These are phyloP conservation scores for Fusarium sp. DNA, from an alignment of 2,329 filamentous ascomycete genomes.

Conservation along the genomic window DNA sequence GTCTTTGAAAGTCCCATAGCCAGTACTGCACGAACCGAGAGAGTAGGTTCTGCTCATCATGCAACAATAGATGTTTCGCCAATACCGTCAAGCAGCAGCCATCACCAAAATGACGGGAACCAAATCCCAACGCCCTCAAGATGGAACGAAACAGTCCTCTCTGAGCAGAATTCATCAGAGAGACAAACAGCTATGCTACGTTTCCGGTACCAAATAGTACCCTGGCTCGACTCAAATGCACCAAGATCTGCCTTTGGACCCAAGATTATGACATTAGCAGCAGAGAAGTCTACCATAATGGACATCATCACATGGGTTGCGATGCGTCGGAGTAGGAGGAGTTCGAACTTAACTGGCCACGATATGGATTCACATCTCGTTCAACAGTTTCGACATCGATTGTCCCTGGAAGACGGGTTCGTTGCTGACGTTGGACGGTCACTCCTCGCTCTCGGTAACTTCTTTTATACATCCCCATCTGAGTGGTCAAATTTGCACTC, in stretches of 20 bases:
- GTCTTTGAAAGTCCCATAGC: background rate
- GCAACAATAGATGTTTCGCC: background rate
- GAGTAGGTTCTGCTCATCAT: background rate
- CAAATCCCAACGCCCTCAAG: slow-evolving; percentile 19
- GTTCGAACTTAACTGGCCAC: background rate
- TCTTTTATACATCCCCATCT: slow-evolving; percentile 19
- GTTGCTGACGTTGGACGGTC: slow-evolving; percentile 1
- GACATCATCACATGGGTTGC: slow-evolving; percentile 21
- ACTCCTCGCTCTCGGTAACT: slow-evolving; percentile 4
- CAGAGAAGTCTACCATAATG: slow-evolving; percentile 17
- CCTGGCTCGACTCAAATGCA: slow-evolving; percentile 34
- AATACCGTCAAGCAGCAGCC: background rate
- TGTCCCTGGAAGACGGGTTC: slow-evolving; percentile 6
- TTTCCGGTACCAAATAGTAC: slow-evolving; percentile 27
- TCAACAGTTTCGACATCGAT: slow-evolving; percentile 11
- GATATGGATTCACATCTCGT: slow-evolving; percentile 6
- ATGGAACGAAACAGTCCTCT: slow-evolving; percentile 28
- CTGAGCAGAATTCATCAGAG: slow-evolving; percentile 25
- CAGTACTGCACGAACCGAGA: background rate
- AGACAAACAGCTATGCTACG: slow-evolving; percentile 35
- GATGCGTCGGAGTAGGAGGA: slow-evolving; percentile 9
- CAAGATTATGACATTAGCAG: slow-evolving; percentile 16
- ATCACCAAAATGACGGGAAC: slow-evolving; percentile 12
- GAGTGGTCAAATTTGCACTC: slow-evolving; percentile 2
- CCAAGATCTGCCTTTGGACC: slow-evolving; percentile 12